Percentiles rank a stretch among this genome's conserved stretches.
Evolutionary conservation across 1,139 yeast genomes (phyloP).

Genomic region (Blastobotrys aristatus): DNA sequence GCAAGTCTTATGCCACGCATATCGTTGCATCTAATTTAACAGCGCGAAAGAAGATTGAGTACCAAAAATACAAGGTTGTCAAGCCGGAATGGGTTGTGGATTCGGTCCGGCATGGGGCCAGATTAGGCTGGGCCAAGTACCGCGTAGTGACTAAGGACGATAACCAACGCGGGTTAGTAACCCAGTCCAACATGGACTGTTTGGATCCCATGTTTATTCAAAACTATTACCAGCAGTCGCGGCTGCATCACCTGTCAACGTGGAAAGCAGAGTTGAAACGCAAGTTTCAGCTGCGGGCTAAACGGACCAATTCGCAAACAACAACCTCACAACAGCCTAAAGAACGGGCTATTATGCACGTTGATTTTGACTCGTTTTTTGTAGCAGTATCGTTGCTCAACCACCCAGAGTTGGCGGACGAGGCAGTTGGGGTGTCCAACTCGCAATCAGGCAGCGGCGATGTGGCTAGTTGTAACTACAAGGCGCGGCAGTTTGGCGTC

Average conservation of each 20-base stretch:
- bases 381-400: slow-evolving; percentile 73
- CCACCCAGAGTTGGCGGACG: slow-evolving; percentile 45
- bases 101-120: slow-evolving; percentile 43
- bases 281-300: slow-evolving; percentile 47
- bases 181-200: slow-evolving; percentile 19
- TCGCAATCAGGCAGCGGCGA: slow-evolving; percentile 61
- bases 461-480: slow-evolving; percentile 89
- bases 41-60: slow-evolving; percentile 65
- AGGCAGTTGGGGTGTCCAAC: slow-evolving; percentile 80
- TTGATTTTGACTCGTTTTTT: slow-evolving; percentile 93
- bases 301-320: slow-evolving; percentile 18
- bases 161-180: slow-evolving; percentile 31
- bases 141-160: slow-evolving; percentile 32
- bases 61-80: slow-evolving; percentile 66
- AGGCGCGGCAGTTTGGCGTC: slow-evolving; percentile 69
- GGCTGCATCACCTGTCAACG: slow-evolving; percentile 80
- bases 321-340: background rate
- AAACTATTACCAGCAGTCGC: slow-evolving; percentile 69
- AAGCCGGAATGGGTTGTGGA: slow-evolving; percentile 79
- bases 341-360: slow-evolving; percentile 52
- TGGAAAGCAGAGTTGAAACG: slow-evolving; percentile 79
- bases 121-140: slow-evolving; percentile 67
- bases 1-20: slow-evolving; percentile 76
- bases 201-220: slow-evolving; percentile 65
- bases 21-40: slow-evolving; percentile 76